These are phyloP conservation scores for Wallacemonas sp. DNA, from an alignment of 208 protist species.

Conservation along the genomic window DNA sequence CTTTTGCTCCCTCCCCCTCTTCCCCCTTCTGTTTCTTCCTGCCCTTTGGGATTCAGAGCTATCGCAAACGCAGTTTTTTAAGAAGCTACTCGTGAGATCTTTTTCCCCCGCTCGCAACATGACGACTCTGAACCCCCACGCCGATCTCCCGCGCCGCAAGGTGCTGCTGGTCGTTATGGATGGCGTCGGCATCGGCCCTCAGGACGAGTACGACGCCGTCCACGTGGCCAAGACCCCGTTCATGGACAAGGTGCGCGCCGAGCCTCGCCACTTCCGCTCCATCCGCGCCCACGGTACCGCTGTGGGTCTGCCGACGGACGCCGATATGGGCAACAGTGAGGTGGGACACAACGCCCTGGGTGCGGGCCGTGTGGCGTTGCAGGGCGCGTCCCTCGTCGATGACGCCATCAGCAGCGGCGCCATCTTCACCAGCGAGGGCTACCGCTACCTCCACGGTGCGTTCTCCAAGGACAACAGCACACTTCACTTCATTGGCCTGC, in stretches of 20 bases:
- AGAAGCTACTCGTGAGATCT: not conserved
- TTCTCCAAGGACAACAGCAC: slow-evolving; percentile 74
- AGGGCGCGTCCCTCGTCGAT: slow-evolving; percentile 95
- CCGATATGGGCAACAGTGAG: slow-evolving; percentile 96
- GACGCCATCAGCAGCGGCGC: slow-evolving; percentile 76
- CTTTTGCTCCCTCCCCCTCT: not conserved
- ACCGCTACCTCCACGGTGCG: slow-evolving; percentile 85
- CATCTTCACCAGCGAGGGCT: slow-evolving; percentile 89
- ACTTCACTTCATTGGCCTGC: slow-evolving; percentile 92
- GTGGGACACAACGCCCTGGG: slow-evolving; percentile 96
- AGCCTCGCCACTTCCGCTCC: slow-evolving; percentile 75
- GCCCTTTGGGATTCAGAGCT: not conserved
- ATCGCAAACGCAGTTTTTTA: slow-evolving; percentile 8
- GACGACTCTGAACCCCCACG: slow-evolving; percentile 56
- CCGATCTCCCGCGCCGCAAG: slow-evolving; percentile 69
- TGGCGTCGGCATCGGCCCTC: slow-evolving; percentile 85
- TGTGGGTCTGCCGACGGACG: slow-evolving; percentile 93
- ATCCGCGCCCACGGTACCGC: slow-evolving; percentile 92
- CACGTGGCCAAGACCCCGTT: slow-evolving; percentile 89
- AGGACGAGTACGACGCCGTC: slow-evolving; percentile 92
- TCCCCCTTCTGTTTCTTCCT: not conserved
- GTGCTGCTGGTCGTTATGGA: slow-evolving; percentile 89
- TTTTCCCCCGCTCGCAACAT: slow-evolving; percentile 21
- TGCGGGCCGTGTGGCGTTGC: slow-evolving; percentile 88
- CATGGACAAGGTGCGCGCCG: slow-evolving; percentile 57